Base-by-base conservation (phyloP, 1,284 basidiomycete genomes). In the Ustilago sp. region DNA sequence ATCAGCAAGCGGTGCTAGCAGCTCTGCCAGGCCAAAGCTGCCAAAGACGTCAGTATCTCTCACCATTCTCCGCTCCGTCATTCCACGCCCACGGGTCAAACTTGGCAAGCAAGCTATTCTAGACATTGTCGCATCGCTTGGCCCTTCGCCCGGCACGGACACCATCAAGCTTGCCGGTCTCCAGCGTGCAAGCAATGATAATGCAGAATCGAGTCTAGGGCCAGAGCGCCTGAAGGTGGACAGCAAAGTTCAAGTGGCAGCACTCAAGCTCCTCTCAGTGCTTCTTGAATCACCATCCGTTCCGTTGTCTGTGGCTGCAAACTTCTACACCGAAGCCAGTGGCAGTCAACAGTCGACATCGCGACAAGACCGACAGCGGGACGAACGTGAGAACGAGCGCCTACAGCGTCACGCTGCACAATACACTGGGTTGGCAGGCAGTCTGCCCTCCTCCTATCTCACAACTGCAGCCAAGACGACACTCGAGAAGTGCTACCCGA, bases 401-500 rank as follows among this genome's bases (percentile, higher is more conserved):
- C 43, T 66, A n/a, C 61, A 73, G 9, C 62, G 58, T 1, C 66
- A 68, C 9, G 71, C 74, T 9, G 35, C 65, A 1, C 68, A 71
- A n/a, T 76, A 76, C 56, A 45, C 59, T 8, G 55, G 39, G 1
- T 45, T 71, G 31, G n/a, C 63, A 3, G 75, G 71, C 8, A 66
- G 8, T 35, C 43, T 81, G 23, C 80, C 80, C 3, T 54, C 63
- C n/a, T 58, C 63, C 4, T 81, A 77, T 45, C 69, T 81, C 51
- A 75, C 69, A 3, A 34, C 61, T 4, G 58, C 63, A 7, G 80
- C 80, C 13, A 64, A 72, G n/a, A 39, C 51, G 0, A 63, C 64
- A 3, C 62, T 81, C 11, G 68, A 72, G 13, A 68, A 66, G 35
- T 72, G 63, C 63, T 82, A 79, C 47, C 65, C 75, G 43, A 69